phyloP scores from a whole-genome alignment of 2,329 filamentous ascomycete genomes.

The Sphaerulina vaccinii region DNA sequence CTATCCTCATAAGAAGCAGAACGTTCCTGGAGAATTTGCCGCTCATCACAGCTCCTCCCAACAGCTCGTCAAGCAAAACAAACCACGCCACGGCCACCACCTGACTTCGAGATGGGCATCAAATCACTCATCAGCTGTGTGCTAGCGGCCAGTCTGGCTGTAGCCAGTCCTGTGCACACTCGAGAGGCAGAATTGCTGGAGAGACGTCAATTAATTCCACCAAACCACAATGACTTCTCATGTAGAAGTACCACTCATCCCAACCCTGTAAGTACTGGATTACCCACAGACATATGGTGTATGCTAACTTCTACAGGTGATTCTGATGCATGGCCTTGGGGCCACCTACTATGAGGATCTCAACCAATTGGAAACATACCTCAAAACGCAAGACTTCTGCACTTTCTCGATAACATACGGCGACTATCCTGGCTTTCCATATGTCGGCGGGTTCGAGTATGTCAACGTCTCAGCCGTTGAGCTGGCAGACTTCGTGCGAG shows the following conservation, averaged over 20 bases:
- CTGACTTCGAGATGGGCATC: background rate
- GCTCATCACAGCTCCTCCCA: no score
- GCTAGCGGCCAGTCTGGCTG: background rate
- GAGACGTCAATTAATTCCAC: slow-evolving; percentile 11
- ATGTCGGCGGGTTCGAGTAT: slow-evolving; percentile 26
- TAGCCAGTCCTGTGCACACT: background rate
- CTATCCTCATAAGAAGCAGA: no score
- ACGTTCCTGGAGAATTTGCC: no score
- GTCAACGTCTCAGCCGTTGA: slow-evolving; percentile 23
- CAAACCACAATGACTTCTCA: slow-evolving; percentile 27
- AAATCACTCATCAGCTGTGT: background rate
- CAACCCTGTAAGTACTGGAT: slow-evolving; percentile 20
- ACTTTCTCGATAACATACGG: slow-evolving; percentile 31
- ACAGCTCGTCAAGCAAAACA: no score
- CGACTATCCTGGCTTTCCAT: slow-evolving; percentile 22
- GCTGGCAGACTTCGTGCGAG: slow-evolving; percentile 24
- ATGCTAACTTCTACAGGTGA: slow-evolving; percentile 5
- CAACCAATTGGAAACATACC: slow-evolving; percentile 25
- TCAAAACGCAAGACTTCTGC: slow-evolving; percentile 25
- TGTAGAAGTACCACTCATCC: slow-evolving; percentile 25
- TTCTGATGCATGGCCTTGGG: slow-evolving; percentile 29
- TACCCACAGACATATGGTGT: background rate
- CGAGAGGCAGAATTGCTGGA: slow-evolving; percentile 6
- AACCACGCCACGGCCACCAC: no score
- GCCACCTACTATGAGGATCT: slow-evolving; percentile 32